These are phyloP conservation scores for Aspergillus leporis DNA, from an alignment of 495 filamentous ascomycete genomes.

Conservation along the genomic window DNA sequence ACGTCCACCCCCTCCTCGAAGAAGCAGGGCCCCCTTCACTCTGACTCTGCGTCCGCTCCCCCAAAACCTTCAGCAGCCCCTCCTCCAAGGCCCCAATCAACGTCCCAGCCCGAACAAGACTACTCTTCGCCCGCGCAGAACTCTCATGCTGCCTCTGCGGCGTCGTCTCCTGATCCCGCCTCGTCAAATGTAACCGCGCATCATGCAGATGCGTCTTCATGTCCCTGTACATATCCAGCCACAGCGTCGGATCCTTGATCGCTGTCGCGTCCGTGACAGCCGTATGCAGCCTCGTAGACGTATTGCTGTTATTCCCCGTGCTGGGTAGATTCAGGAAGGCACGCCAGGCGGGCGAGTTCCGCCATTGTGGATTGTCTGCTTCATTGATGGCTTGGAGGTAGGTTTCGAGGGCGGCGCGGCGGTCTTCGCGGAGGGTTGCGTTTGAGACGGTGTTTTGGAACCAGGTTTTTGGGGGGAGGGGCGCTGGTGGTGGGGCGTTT, in stretches of 20 bases:
- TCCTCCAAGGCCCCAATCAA: constrained; percentile 68
- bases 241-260: constrained; percentile 75
- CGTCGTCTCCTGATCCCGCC: constrained; percentile 71
- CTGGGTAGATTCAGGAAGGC: constrained; percentile 82
- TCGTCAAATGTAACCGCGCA: constrained; percentile 70
- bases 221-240: constrained; percentile 84
- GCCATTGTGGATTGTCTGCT: constrained; percentile 75
- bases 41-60: background rate
- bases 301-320: constrained; percentile 34
- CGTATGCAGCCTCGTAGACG: constrained; percentile 40
- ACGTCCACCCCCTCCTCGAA: background rate
- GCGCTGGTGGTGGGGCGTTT: constrained; percentile 59
- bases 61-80: constrained; percentile 62
- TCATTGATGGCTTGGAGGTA: constrained; percentile 84
- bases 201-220: constrained; percentile 83
- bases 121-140: constrained; percentile 76
- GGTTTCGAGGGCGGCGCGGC: constrained; percentile 70
- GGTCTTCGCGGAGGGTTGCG: constrained; percentile 74
- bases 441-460: constrained; percentile 76
- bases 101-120: constrained; percentile 70
- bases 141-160: constrained; percentile 74
- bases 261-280: constrained; percentile 46
- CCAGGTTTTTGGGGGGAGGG: constrained; percentile 84
- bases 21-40: background rate
- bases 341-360: constrained; percentile 80